phyloP scores from a whole-genome alignment of 2,329 filamentous ascomycete species.

The Zopfia rhizophila region DNA sequence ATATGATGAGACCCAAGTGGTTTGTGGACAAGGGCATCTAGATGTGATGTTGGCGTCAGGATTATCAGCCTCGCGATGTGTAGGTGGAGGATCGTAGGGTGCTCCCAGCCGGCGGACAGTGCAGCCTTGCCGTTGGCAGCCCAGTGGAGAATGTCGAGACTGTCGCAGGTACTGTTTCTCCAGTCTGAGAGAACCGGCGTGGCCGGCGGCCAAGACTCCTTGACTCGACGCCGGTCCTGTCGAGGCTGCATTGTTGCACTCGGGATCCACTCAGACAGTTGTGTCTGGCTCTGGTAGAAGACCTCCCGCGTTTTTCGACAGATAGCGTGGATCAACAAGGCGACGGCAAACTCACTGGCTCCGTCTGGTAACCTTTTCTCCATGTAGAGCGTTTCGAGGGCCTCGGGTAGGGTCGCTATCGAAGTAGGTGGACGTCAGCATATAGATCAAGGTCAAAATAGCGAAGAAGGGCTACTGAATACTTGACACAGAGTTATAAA shows the following conservation, averaged over 20 bases:
- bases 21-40: conserved; percentile 58
- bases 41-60: conserved; percentile 59
- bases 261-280: conserved; percentile 53
- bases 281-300: conserved; percentile 56
- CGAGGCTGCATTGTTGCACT: conserved; percentile 30
- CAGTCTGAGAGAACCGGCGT: conserved; percentile 61
- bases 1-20: conserved; percentile 23
- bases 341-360: conserved; percentile 61
- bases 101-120: conserved; percentile 61
- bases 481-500: too few relatives aligned
- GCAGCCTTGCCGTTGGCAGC: conserved; percentile 64
- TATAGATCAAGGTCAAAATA: neutral
- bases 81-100: conserved; percentile 66
- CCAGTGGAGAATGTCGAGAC: conserved; percentile 68
- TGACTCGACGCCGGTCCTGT: conserved; percentile 3
- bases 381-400: conserved; percentile 60
- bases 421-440: neutral
- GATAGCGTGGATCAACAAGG: conserved; percentile 62
- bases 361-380: conserved; percentile 58
- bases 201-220: conserved; percentile 57
- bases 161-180: conserved; percentile 59
- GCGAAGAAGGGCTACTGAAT: too few relatives aligned
- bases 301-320: conserved; percentile 63
- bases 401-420: conserved; percentile 24
- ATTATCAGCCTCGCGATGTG: conserved; percentile 65